Conservation (phyloP, 371 early-diverging fungal species). For the Apophysomyces elegans region DNA sequence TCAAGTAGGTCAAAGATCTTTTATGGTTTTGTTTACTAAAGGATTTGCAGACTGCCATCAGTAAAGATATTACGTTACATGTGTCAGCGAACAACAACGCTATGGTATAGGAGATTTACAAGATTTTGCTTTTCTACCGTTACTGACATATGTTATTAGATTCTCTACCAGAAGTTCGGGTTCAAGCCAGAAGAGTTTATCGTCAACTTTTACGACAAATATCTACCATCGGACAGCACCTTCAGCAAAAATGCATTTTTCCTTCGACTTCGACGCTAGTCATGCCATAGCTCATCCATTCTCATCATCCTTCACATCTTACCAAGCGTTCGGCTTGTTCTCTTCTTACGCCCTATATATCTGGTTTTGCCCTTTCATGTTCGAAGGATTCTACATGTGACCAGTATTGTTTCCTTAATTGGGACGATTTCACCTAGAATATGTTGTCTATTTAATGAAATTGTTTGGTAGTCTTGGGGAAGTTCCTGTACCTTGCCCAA, state of each 20-base stretch:
- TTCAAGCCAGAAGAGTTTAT: constrained; percentile 95
- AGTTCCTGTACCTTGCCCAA: background rate
- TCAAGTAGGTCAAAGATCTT: constrained; percentile 49
- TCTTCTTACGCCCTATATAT: background rate
- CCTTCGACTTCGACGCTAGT: constrained; percentile 74
- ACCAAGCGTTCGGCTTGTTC: background rate
- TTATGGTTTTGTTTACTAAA: background rate
- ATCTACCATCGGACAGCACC: constrained; percentile 76
- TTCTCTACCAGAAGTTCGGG: constrained; percentile 93
- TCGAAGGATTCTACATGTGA: background rate
- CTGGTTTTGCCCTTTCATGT: constrained; percentile 1
- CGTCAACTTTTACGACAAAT: constrained; percentile 91
- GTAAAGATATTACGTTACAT: constrained; percentile 90
- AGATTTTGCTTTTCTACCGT: background rate
- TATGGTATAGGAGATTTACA: constrained; percentile 62
- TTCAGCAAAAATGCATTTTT: constrained; percentile 91
- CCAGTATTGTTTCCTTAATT: background rate
- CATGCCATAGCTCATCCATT: background rate
- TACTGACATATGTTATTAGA: constrained; percentile 38
- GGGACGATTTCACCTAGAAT: background rate
- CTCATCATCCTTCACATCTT: no score
- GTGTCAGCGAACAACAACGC: constrained; percentile 93
- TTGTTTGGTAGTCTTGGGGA: background rate
- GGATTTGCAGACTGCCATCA: constrained; percentile 50
- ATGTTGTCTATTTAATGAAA: background rate